Conservation (phyloP, 177 flowering plant genomes). For the Tripterygium wilfordii region DNA sequence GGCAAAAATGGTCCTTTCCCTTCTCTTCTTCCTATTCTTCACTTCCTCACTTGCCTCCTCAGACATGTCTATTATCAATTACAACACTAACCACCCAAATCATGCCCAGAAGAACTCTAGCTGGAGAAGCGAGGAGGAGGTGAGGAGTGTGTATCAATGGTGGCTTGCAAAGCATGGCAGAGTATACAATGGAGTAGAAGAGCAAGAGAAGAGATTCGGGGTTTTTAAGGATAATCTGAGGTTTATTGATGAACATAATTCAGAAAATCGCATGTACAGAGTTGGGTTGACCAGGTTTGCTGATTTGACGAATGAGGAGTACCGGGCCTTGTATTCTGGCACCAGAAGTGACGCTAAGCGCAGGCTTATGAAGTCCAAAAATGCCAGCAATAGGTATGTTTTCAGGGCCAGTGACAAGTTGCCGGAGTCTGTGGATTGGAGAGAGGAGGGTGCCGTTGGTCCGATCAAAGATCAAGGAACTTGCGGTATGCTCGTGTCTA, state of each 20-base stretch:
- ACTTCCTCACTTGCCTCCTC: constrained; percentile 14
- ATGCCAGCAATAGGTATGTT: constrained; percentile 34
- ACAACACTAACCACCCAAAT: constrained; percentile 1
- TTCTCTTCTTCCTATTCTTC: constrained; percentile 21
- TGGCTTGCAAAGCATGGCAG: constrained; percentile 55
- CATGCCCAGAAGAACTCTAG: too few relatives aligned
- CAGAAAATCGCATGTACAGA: constrained; percentile 31
- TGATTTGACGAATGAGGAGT: constrained; percentile 73
- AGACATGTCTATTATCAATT: constrained; percentile 25
- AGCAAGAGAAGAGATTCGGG: constrained; percentile 47
- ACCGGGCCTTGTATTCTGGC: constrained; percentile 45
- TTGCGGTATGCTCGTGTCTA: constrained; percentile 44
- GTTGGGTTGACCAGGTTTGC: constrained; percentile 67
- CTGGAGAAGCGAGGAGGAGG: constrained; percentile 34
- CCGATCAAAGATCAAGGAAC: constrained; percentile 72
- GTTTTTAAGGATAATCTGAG: constrained; percentile 66
- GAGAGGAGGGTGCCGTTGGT: constrained; percentile 60
- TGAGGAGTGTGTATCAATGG: constrained; percentile 30
- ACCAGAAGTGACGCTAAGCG: constrained; percentile 31
- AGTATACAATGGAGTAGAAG: constrained; percentile 49
- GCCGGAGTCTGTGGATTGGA: constrained; percentile 77
- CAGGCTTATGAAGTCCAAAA: constrained; percentile 26
- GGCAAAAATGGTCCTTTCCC: neutral
- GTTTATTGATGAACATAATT: constrained; percentile 64
- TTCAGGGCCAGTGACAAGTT: constrained; percentile 32